Evolutionary conservation across 345 rosid genomes (phyloP).

Genomic region (Arabis alpina): DNA sequence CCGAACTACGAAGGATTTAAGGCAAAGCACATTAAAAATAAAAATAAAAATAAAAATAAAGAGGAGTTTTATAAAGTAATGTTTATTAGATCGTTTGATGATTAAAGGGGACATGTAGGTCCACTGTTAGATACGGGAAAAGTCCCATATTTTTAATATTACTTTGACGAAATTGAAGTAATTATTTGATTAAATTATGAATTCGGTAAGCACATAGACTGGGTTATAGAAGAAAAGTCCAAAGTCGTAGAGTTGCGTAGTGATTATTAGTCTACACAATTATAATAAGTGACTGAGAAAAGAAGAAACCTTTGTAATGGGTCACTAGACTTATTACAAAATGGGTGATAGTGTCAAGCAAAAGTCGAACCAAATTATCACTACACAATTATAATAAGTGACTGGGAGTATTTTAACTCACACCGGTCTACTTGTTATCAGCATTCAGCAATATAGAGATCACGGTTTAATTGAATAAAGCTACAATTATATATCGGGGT

Average conservation of each 20-base stretch:
- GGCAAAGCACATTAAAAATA: not conserved
- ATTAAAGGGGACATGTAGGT: slow-evolving; percentile 30
- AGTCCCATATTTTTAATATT: not conserved
- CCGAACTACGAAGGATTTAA: slow-evolving; percentile 9
- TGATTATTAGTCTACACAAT: slow-evolving; percentile 29
- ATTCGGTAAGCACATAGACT: not conserved
- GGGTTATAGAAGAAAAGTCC: slow-evolving; percentile 23
- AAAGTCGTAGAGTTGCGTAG: slow-evolving; percentile 28
- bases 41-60: no score
- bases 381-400: no score
- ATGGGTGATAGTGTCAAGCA: not conserved
- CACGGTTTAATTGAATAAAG: no score
- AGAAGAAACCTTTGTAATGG: not conserved
- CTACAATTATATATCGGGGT: no score
- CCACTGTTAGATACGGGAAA: slow-evolving; percentile 25
- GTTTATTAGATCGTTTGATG: slow-evolving; percentile 6
- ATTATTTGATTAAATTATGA: not conserved
- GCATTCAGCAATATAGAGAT: no score
- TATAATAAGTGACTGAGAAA: slow-evolving; percentile 14
- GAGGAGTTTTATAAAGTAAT: slow-evolving; percentile 16
- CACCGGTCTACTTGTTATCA: no score
- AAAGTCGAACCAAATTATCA: not conserved
- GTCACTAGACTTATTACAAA: not conserved
- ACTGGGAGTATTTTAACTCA: no score
- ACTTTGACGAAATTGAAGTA: not conserved